phyloP scores from a whole-genome alignment of 495 filamentous ascomycete species.

The Astrothelium macrocarpum region DNA sequence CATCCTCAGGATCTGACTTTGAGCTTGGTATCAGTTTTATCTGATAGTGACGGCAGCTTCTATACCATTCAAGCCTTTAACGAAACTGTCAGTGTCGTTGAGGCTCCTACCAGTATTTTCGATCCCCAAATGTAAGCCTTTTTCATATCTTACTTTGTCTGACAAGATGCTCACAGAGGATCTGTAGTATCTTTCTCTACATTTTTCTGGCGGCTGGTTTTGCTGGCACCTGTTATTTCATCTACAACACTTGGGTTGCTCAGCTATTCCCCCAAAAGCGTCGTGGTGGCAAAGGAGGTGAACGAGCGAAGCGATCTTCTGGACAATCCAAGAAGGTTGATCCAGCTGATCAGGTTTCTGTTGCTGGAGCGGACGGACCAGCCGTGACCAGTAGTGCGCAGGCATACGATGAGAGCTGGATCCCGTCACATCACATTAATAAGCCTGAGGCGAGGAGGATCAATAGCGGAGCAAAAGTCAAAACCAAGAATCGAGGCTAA shows the following conservation, averaged over 20 bases:
- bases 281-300: constrained; percentile 52
- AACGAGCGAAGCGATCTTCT: constrained; percentile 47
- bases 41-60: constrained; percentile 52
- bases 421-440: constrained; percentile 84
- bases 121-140: constrained; percentile 85
- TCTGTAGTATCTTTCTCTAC: constrained; percentile 84
- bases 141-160: constrained; percentile 5
- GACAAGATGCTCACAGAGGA: neutral
- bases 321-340: constrained; percentile 56
- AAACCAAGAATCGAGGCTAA: neutral
- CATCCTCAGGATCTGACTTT: constrained; percentile 82
- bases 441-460: constrained; percentile 71
- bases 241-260: constrained; percentile 95
- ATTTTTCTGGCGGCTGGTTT: constrained; percentile 75
- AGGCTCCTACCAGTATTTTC: constrained; percentile 84
- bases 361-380: constrained; percentile 59
- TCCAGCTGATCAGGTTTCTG: constrained; percentile 48
- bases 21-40: constrained; percentile 64
- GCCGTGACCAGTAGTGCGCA: constrained; percentile 58
- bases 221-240: constrained; percentile 76
- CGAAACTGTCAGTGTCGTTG: constrained; percentile 79
- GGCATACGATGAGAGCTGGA: constrained; percentile 92
- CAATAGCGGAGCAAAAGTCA: constrained; percentile 43
- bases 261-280: constrained; percentile 91
- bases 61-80: constrained; percentile 77